Percentiles rank a stretch among this genome's conserved stretches.
phyloP scores from a whole-genome alignment of 805 yeast species.

The Candida hungchunana region DNA sequence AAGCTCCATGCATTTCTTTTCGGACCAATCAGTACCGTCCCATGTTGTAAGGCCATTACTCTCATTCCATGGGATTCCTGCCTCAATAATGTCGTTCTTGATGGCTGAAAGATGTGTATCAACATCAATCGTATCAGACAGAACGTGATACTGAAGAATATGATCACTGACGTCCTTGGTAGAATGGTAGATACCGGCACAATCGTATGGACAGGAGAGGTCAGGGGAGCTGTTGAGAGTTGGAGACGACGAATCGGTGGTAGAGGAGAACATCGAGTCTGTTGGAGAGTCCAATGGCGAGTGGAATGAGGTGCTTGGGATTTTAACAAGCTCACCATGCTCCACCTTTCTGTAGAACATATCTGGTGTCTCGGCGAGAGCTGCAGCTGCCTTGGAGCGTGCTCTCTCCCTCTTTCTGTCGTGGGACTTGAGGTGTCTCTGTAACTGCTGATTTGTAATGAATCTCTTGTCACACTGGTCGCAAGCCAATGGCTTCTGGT shows the following conservation, averaged over 20 bases:
- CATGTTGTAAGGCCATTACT: constrained; percentile 1
- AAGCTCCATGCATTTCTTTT: constrained; percentile 6
- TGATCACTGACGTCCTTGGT: constrained; percentile 1
- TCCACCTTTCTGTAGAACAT: background rate
- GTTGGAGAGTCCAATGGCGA: background rate
- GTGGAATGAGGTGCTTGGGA: background rate
- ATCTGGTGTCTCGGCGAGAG: background rate
- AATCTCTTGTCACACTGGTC: constrained; percentile 56
- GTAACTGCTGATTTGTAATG: constrained; percentile 52
- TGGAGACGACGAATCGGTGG: background rate
- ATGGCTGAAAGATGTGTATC: constrained; percentile 2
- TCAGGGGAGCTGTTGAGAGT: background rate
- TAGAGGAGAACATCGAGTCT: background rate
- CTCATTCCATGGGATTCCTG: background rate
- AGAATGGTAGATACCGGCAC: background rate
- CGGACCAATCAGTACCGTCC: constrained; percentile 12
- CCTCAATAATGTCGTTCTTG: background rate
- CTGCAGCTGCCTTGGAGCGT: background rate
- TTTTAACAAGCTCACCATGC: background rate
- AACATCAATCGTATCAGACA: constrained; percentile 4
- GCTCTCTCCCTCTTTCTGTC: constrained; percentile 1
- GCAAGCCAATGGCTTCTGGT: constrained; percentile 53
- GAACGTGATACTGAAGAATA: constrained; percentile 6
- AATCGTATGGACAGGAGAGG: constrained; percentile 5
- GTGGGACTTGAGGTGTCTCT: constrained; percentile 57